Percentiles rank a stretch among this genome's conserved stretches.
phyloP scores from a whole-genome alignment of 2,329 filamentous ascomycete genomes.

The Colletotrichum zoysiae region DNA sequence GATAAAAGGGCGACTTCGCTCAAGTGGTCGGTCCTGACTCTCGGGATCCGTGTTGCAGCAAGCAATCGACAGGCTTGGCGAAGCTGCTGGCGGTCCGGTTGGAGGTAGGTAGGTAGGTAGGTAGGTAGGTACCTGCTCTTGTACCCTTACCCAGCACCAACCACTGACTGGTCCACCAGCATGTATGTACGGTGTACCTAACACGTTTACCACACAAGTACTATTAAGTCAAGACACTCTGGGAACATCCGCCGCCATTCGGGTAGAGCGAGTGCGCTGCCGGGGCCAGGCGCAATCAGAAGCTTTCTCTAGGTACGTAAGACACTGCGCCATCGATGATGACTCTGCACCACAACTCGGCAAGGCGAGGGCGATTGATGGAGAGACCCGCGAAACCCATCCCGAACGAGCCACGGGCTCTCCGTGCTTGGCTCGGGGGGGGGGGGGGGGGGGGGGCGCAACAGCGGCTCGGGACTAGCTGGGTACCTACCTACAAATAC shows the following conservation, averaged over 20 bases:
- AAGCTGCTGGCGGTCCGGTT: slow-evolving; percentile 3
- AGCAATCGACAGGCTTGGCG: slow-evolving; percentile 14
- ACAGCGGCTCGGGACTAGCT: neutral
- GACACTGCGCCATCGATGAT: neutral
- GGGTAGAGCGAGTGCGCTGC: slow-evolving; percentile 30
- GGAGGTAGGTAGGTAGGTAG: slow-evolving; percentile 7
- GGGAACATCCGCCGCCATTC: slow-evolving; percentile 8
- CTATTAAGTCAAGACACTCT: neutral
- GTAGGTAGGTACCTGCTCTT: neutral
- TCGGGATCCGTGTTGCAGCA: slow-evolving; percentile 9
- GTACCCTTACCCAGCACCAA: slow-evolving; percentile 17
- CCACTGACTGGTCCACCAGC: neutral
- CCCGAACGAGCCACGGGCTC: neutral
- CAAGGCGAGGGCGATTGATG: neutral
- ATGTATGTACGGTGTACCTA: no score
- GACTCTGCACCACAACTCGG: neutral
- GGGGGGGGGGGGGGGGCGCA: no score
- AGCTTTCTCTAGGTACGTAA: slow-evolving; percentile 14
- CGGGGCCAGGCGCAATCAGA: slow-evolving; percentile 15
- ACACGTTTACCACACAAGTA: neutral
- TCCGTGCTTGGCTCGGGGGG: slow-evolving; percentile 3
- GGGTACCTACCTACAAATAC: no score
- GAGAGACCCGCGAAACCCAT: slow-evolving; percentile 7
- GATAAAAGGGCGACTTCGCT: slow-evolving; percentile 35
- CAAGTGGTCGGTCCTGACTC: slow-evolving; percentile 1